These are phyloP conservation scores for Hyphodiscus hymeniophilus DNA, from an alignment of 495 filamentous ascomycete species.

Conservation along the genomic window DNA sequence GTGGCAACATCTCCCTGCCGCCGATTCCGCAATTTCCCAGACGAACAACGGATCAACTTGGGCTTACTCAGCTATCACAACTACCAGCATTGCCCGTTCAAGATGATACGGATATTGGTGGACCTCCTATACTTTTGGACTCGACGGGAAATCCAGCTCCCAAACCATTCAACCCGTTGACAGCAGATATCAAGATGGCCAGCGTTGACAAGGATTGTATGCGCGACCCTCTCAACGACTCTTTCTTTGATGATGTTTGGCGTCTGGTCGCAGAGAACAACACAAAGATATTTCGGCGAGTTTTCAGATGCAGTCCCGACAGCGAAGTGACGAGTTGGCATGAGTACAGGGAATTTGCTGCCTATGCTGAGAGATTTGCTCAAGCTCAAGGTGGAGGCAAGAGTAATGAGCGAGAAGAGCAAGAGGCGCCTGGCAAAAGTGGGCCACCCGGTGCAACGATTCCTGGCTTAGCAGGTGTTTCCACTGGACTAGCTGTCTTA, in stretches of 20 bases:
- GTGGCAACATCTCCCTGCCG: conserved; percentile 37
- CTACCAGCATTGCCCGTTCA: conserved; percentile 55
- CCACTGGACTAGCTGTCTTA: conserved; percentile 19
- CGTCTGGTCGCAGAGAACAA: conserved; percentile 86
- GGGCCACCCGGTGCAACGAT: conserved; percentile 37
- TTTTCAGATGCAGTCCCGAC: conserved; percentile 96
- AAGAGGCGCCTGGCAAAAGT: conserved; percentile 31
- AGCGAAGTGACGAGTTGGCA: conserved; percentile 90
- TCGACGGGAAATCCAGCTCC: conserved; percentile 7
- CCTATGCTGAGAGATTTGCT: conserved; percentile 72
- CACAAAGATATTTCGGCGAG: conserved; percentile 82
- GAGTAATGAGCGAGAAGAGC: conserved; percentile 38
- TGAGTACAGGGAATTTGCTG: conserved; percentile 81
- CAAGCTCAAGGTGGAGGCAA: conserved; percentile 48
- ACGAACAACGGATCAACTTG: conserved; percentile 45
- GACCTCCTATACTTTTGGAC: conserved; percentile 37
- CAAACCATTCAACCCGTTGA: conserved; percentile 45
- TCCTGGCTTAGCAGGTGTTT: conserved; percentile 15
- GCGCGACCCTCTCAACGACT: conserved; percentile 72
- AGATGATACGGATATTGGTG: conserved; percentile 77
- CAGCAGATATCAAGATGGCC: conserved; percentile 57
- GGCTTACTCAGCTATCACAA: conserved; percentile 52
- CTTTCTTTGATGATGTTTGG: conserved; percentile 86
- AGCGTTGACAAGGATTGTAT: conserved; percentile 47
- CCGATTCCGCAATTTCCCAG: conserved; percentile 41